A percentile compares a stretch with the other conserved stretches of the same genome.
These are phyloP conservation scores for Platanthera guangdongensis DNA, from an alignment of 106 monocot genomes.

Conservation along the genomic window DNA sequence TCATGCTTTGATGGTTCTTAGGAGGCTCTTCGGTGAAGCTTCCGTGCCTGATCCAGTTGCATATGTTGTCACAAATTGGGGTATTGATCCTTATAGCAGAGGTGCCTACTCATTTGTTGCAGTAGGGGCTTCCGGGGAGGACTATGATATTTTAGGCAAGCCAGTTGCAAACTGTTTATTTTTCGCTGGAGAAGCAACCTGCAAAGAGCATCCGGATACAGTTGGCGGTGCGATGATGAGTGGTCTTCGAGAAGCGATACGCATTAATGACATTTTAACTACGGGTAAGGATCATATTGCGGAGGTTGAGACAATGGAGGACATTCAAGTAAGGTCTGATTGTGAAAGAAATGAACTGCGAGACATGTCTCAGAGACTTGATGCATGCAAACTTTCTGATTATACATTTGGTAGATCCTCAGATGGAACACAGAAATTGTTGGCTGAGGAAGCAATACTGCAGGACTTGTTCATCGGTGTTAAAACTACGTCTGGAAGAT, in stretches of 20 bases:
- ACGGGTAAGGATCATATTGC: slow-evolving; percentile 69
- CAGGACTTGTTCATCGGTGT: slow-evolving; percentile 74
- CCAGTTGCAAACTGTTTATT: slow-evolving; percentile 83
- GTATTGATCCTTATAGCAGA: slow-evolving; percentile 77
- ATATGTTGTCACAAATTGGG: slow-evolving; percentile 96
- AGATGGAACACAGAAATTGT: slow-evolving; percentile 20
- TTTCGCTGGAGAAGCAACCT: slow-evolving; percentile 99
- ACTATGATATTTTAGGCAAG: slow-evolving; percentile 88
- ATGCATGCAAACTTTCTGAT: slow-evolving; percentile 54
- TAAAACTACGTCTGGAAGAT: slow-evolving; percentile 74
- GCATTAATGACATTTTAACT: slow-evolving; percentile 73
- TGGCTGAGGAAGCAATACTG: slow-evolving; percentile 43
- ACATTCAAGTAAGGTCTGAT: slow-evolving; percentile 49
- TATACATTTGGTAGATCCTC: slow-evolving; percentile 26
- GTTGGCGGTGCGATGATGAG: slow-evolving; percentile 99
- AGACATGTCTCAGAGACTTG: slow-evolving; percentile 70
- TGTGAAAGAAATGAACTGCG: slow-evolving; percentile 70
- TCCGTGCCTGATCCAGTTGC: slow-evolving; percentile 90
- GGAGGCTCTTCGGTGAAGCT: slow-evolving; percentile 69
- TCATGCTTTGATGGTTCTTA: slow-evolving; percentile 73
- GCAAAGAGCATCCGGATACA: slow-evolving; percentile 98
- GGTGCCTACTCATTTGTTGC: slow-evolving; percentile 98
- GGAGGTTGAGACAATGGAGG: slow-evolving; percentile 78
- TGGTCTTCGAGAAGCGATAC: slow-evolving; percentile 91
- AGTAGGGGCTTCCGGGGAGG: slow-evolving; percentile 81